These are phyloP conservation scores for Tylopilus sp. DNA, from an alignment of 768 basidiomycete species.

Conservation along the genomic window DNA sequence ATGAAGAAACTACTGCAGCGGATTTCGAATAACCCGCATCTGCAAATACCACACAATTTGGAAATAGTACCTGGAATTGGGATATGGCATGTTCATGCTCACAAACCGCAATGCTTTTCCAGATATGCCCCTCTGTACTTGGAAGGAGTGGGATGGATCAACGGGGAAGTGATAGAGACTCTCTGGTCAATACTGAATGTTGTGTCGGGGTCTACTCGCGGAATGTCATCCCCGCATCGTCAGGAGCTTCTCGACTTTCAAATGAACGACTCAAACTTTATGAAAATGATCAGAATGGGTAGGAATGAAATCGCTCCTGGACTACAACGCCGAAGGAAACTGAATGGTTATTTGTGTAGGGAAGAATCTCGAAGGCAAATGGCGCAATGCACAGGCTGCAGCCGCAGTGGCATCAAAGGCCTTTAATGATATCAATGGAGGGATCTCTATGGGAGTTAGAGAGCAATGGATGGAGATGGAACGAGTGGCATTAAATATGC, in stretches of 20 bases:
- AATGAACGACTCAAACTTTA: constrained; percentile 9
- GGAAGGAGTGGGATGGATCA: not conserved
- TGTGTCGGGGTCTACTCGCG: not conserved
- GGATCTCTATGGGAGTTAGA: too few relatives aligned
- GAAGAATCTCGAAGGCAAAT: too few relatives aligned
- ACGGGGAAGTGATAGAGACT: constrained; percentile 9
- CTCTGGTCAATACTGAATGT: not conserved
- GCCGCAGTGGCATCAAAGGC: too few relatives aligned
- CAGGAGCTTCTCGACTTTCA: too few relatives aligned
- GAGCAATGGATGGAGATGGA: too few relatives aligned
- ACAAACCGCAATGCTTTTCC: constrained; percentile 21
- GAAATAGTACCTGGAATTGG: constrained; percentile 19
- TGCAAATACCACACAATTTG: not conserved
- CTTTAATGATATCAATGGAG: too few relatives aligned
- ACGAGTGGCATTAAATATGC: too few relatives aligned
- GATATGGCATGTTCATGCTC: constrained; percentile 26
- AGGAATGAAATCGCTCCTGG: too few relatives aligned
- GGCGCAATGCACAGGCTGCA: too few relatives aligned
- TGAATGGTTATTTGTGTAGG: too few relatives aligned
- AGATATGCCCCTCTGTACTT: not conserved
- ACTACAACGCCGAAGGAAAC: too few relatives aligned
- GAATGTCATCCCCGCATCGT: not conserved
- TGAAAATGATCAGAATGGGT: constrained; percentile 3
- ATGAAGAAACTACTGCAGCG: not conserved
- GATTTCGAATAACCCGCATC: not conserved